phyloP scores from a whole-genome alignment of 2,329 filamentous ascomycete genomes.

The Nigrospora oryzae region DNA sequence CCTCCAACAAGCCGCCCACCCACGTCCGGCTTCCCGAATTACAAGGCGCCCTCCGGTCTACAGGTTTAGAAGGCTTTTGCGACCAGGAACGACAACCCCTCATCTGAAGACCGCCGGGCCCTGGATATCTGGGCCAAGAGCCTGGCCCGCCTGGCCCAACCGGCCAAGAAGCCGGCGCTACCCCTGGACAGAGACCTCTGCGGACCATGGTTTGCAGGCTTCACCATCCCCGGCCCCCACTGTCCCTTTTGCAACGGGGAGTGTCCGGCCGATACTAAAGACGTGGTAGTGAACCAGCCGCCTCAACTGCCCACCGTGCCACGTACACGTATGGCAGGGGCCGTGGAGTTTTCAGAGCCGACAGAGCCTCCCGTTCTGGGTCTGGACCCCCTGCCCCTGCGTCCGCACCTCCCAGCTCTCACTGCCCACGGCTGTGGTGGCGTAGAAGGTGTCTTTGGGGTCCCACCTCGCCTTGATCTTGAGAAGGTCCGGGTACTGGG shows the following conservation, averaged over 20 bases:
- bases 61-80: constrained; percentile 13
- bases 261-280: constrained; percentile 17
- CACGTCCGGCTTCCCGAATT: constrained; percentile 13
- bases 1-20: constrained; percentile 12
- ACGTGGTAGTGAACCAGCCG: constrained; percentile 16
- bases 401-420: constrained; percentile 25
- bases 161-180: constrained; percentile 21
- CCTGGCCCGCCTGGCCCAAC: neutral
- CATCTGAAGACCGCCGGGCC: constrained; percentile 27
- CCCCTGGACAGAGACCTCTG: neutral
- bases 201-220: neutral
- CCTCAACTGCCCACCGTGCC: too few relatives aligned
- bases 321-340: too few relatives aligned
- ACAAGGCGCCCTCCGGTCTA: constrained; percentile 19
- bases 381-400: neutral
- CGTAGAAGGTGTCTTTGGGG: constrained; percentile 26
- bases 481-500: constrained; percentile 20
- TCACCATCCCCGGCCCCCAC: constrained; percentile 1
- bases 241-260: constrained; percentile 16
- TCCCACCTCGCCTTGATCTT: constrained; percentile 32
- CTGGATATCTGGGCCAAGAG: constrained; percentile 27
- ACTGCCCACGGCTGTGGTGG: constrained; percentile 28
- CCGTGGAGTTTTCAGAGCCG: neutral
- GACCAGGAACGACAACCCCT: constrained; percentile 10
- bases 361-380: constrained; percentile 3